Evolutionary conservation across 2,329 filamentous ascomycete species (phyloP).

Genomic region (Cephalotrichum gorgonifer): DNA sequence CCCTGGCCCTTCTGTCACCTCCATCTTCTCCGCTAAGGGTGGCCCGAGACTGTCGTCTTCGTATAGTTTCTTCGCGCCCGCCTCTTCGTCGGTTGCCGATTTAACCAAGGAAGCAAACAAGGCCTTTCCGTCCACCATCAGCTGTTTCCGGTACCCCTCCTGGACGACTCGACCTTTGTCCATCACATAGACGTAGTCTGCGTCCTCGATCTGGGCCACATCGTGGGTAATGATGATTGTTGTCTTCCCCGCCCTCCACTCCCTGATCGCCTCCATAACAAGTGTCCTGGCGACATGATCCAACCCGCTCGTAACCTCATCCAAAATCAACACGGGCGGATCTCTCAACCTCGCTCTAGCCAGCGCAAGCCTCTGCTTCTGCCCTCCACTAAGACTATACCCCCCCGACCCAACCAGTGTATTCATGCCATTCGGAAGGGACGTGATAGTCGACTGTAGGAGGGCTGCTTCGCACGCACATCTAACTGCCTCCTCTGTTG

Average conservation of each 20-base stretch:
- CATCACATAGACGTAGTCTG: slow-evolving; percentile 75
- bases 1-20: too few relatives aligned
- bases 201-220: slow-evolving; percentile 58
- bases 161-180: slow-evolving; percentile 59
- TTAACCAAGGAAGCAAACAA: slow-evolving; percentile 34
- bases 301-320: slow-evolving; percentile 76
- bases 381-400: slow-evolving; percentile 68
- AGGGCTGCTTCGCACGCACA: slow-evolving; percentile 56
- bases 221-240: slow-evolving; percentile 94
- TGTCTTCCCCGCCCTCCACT: slow-evolving; percentile 71
- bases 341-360: slow-evolving; percentile 70
- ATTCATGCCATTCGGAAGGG: slow-evolving; percentile 59
- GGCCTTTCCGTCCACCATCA: slow-evolving; percentile 34
- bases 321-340: slow-evolving; percentile 60
- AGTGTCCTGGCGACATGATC: slow-evolving; percentile 60
- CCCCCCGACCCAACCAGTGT: slow-evolving; percentile 64
- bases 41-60: not conserved
- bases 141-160: slow-evolving; percentile 50
- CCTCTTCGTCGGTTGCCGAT: not conserved
- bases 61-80: not conserved
- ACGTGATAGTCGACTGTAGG: slow-evolving; percentile 55
- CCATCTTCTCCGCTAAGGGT: not conserved
- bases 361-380: slow-evolving; percentile 71
- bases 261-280: slow-evolving; percentile 64
- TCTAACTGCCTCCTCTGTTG: slow-evolving; percentile 44